Percentiles rank a stretch among this genome's conserved stretches.
Conservation (phyloP, 2,329 filamentous ascomycete genomes). For the Botrytis elliptica region DNA sequence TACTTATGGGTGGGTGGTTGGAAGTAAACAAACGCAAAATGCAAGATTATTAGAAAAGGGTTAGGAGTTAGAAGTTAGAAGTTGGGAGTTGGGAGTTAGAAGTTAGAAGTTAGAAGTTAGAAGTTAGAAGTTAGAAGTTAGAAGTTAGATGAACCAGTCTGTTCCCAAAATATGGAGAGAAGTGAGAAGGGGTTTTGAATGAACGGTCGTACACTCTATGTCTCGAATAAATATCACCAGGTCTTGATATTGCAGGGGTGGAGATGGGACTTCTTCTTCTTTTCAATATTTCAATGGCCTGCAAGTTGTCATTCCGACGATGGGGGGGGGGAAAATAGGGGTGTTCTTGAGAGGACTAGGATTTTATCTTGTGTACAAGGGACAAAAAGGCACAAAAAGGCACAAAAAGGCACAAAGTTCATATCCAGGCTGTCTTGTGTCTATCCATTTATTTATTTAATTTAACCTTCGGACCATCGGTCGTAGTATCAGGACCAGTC, state of each 20-base stretch:
- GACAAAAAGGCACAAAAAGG: neutral
- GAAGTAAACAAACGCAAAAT: conserved; percentile 15
- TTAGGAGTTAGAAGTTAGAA: neutral
- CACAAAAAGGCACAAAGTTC: neutral
- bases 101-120: neutral
- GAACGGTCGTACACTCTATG: conserved; percentile 25
- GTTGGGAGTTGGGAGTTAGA: neutral
- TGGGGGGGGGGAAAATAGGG: conserved; percentile 1
- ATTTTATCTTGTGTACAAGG: neutral
- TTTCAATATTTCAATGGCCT: neutral
- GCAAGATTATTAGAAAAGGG: neutral
- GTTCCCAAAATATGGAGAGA: conserved; percentile 22
- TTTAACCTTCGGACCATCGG: conserved; percentile 8
- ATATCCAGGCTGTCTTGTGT: neutral
- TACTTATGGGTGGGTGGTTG: neutral
- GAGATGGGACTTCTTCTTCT: conserved; percentile 12
- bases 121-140: neutral
- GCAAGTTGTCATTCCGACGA: neutral
- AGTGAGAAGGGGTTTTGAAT: conserved; percentile 12
- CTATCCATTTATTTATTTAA: neutral
- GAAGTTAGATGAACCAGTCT: conserved; percentile 12
- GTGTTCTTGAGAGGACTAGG: neutral
- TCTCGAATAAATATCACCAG: conserved; percentile 31
- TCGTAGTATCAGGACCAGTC: neutral
- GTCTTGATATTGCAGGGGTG: conserved; percentile 27